Evolutionary conservation across 306 rosid species (phyloP).

Genomic region (Heteromeles arbutifolia): DNA sequence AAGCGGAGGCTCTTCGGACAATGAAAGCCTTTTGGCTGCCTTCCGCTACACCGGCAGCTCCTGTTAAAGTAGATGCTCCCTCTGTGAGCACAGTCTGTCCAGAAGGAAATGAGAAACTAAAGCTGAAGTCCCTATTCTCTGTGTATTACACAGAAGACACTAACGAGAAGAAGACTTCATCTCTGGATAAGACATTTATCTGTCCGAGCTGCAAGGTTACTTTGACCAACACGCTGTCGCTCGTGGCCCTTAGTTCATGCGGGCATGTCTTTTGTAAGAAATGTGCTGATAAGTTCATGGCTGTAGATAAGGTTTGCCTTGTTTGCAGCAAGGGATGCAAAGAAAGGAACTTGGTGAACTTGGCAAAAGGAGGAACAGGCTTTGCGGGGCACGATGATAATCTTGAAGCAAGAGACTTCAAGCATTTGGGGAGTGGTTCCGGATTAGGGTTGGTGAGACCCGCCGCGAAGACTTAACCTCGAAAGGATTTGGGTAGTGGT

Average conservation of each 20-base stretch:
- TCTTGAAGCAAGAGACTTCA: slow-evolving; percentile 86
- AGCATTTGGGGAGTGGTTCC: slow-evolving; percentile 96
- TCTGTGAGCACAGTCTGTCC: slow-evolving; percentile 70
- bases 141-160: slow-evolving; percentile 73
- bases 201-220: slow-evolving; percentile 97
- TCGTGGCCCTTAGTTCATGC: slow-evolving; percentile 83
- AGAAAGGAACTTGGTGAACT: slow-evolving; percentile 67
- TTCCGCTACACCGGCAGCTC: slow-evolving; percentile 89
- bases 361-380: slow-evolving; percentile 90
- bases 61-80: slow-evolving; percentile 75
- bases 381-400: slow-evolving; percentile 79
- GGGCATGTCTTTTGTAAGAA: slow-evolving; percentile 94
- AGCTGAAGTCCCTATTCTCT: slow-evolving; percentile 77
- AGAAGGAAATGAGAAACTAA: slow-evolving; percentile 81
- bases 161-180: slow-evolving; percentile 47
- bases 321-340: slow-evolving; percentile 83
- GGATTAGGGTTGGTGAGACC: slow-evolving; percentile 95
- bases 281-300: slow-evolving; percentile 86
- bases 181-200: slow-evolving; percentile 53
- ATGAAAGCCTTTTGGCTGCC: slow-evolving; percentile 99
- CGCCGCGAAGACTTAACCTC: slow-evolving; percentile 59
- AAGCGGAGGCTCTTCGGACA: slow-evolving; percentile 95
- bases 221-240: slow-evolving; percentile 70
- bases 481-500: too few species aligned
- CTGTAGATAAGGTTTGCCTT: slow-evolving; percentile 84